Base-by-base conservation (phyloP, 495 filamentous ascomycete genomes). In the Penicillium atrosanguineum region DNA sequence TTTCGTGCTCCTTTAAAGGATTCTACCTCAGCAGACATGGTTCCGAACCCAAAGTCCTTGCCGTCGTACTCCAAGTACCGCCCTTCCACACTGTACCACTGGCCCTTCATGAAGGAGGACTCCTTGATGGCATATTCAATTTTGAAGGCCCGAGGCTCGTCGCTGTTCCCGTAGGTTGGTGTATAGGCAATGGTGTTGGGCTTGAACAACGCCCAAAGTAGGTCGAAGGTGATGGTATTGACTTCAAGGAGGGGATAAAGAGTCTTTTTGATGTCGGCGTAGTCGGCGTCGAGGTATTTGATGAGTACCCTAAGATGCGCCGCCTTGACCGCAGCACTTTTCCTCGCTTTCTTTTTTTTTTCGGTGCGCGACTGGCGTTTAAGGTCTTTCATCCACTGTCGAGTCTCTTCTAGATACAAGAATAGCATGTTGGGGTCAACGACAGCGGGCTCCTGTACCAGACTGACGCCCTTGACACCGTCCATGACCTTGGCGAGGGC, bases 141-240 rank as follows among this genome's bases (percentile, higher is more conserved):
- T 63, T 89, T 93, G 79, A 95, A 92, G n/a, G 89, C 88, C 29
- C 90, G 85, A 1, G 91, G 91, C 62, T 96, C 88, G 45, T 95
- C 90, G 16, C 77, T 68, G 41, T 80, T 85, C 3, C 88, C 88
- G 58, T 95, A 94, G 1, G 90, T 94, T 3, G 83, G 83, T 0
- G 88, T 88, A 60, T 87, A 93, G 1, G 87, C 87, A 36, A 95
- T 82, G 14, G 90, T 89, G 61, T 95, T 93, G 6, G 92, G 91
- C 61, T 95, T 95, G 77, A 90, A 92, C 7, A 97, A 71, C 3
- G 92, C 90, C 92, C 92, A 95, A 5, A 95, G 68, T 9, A 95
- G 80, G 52, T 95, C 91, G 53, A 91, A 97, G 6, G 91, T 95
- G 65, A 97, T 95, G 48, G 87, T 87, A 26, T 89, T 88, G 46